phyloP scores from a whole-genome alignment of 257 asterid species.

The Forsythia suspensa region DNA sequence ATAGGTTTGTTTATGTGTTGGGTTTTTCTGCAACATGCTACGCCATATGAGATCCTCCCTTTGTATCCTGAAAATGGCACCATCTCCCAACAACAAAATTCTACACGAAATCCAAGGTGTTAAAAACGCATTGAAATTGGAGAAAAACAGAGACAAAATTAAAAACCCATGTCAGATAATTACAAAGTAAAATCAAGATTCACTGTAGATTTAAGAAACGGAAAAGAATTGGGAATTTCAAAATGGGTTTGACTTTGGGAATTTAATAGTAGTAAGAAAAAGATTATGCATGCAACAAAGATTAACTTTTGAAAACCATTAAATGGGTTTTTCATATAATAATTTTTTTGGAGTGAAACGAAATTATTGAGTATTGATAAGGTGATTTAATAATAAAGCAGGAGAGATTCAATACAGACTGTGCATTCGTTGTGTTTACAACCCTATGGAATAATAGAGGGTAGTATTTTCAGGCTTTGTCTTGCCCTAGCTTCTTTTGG shows the following conservation, averaged over 20 bases:
- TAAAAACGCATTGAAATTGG: conserved; percentile 26
- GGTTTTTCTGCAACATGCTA: neutral
- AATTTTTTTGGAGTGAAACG: conserved; percentile 1
- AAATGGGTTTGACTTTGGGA: conserved; percentile 11
- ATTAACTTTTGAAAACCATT: conserved; percentile 15
- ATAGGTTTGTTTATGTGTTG: neutral
- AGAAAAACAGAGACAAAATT: neutral
- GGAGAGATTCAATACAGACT: conserved; percentile 27
- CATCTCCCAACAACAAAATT: neutral
- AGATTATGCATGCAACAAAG: conserved; percentile 20
- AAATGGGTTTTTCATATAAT: neutral
- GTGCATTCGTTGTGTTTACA: conserved; percentile 29
- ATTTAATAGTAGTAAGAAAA: neutral
- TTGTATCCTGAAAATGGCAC: too few relatives aligned
- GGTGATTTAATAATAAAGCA: neutral
- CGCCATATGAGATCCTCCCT: too few relatives aligned
- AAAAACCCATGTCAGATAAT: neutral
- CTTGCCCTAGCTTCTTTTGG: conserved; percentile 19
- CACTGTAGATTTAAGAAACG: neutral
- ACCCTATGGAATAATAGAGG: conserved; percentile 22
- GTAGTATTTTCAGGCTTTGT: conserved; percentile 7
- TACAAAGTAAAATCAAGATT: conserved; percentile 19
- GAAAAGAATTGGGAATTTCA: neutral
- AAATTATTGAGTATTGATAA: conserved; percentile 20
- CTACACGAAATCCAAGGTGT: conserved; percentile 39